A percentile compares a stretch with the other conserved stretches of the same genome.
Conservation (phyloP, 345 rosid genomes). For the Citrus sp. region DNA sequence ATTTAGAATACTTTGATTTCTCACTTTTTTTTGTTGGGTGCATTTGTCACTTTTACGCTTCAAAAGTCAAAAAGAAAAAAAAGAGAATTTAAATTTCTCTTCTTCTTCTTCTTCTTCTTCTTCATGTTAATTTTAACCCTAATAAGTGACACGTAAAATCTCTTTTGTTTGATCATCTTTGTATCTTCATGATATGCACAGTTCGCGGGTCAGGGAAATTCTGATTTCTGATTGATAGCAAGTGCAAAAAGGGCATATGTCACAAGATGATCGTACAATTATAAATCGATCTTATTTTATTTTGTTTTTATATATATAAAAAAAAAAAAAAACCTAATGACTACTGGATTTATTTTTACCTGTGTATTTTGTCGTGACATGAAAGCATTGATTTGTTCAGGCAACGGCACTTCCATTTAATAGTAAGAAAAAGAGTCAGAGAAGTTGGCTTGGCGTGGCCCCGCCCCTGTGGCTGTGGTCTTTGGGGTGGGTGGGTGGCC, state of each 20-base stretch:
- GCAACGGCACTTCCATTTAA: conserved; percentile 11
- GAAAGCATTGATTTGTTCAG: not conserved
- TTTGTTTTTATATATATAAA: too few relatives aligned
- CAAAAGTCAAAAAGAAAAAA: conserved; percentile 16
- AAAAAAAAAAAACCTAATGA: not conserved
- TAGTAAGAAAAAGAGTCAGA: not conserved
- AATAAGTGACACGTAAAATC: not conserved
- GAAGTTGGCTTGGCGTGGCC: not conserved
- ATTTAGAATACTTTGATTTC: conserved; percentile 9
- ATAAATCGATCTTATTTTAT: too few relatives aligned
- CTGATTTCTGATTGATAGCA: not conserved
- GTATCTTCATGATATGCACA: not conserved
- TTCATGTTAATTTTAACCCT: not conserved
- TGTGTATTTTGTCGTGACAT: not conserved
- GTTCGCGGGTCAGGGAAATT: not conserved
- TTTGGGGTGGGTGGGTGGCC: not conserved
- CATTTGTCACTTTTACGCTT: conserved; percentile 13
- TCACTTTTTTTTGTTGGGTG: conserved; percentile 5
- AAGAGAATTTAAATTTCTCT: not conserved
- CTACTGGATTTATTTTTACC: not conserved
- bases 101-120: not conserved
- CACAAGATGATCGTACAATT: not conserved
- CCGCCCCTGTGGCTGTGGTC: too few relatives aligned
- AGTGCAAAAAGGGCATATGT: not conserved
- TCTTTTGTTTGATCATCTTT: conserved; percentile 5